A percentile compares a stretch with the other conserved stretches of the same genome.
Conservation (phyloP, 768 basidiomycete genomes). For the Melanogaster broomeanus region DNA sequence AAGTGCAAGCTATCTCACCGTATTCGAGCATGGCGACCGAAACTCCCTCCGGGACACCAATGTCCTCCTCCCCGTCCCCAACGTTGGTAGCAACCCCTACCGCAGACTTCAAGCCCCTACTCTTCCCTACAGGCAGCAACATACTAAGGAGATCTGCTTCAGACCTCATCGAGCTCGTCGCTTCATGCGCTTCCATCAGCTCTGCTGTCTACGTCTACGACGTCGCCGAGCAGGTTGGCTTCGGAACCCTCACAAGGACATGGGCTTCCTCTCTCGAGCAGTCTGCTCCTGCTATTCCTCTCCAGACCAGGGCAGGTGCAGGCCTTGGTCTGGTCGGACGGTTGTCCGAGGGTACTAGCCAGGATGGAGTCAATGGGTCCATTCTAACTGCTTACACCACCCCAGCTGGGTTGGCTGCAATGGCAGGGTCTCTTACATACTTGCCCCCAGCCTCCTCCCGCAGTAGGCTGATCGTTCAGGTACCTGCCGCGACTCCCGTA, state of each 20-base stretch:
- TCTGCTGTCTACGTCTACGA: conserved; percentile 82
- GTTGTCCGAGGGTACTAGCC: conserved; percentile 77
- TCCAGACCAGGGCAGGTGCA: conserved; percentile 86
- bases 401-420: conserved; percentile 77
- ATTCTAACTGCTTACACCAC: conserved; percentile 81
- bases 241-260: conserved; percentile 70
- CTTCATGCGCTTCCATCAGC: conserved; percentile 55
- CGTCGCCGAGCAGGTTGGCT: conserved; percentile 81
- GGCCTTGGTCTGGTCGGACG: conserved; percentile 79
- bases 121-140: not conserved
- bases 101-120: conserved; percentile 30
- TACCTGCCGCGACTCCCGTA: conserved; percentile 70
- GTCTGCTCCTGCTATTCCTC: conserved; percentile 57
- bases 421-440: conserved; percentile 77
- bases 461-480: conserved; percentile 79
- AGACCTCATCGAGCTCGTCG: conserved; percentile 65
- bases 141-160: conserved; percentile 46
- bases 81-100: conserved; percentile 36
- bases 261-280: conserved; percentile 49
- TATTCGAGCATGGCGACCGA: conserved; percentile 24
- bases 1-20: not conserved
- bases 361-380: conserved; percentile 57
- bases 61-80: conserved; percentile 31
- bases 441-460: conserved; percentile 62
- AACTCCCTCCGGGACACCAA: conserved; percentile 22